Percentiles rank a stretch among this genome's conserved stretches.
Conservation (phyloP, 208 protist species). For the Trypanosoma theileri region DNA sequence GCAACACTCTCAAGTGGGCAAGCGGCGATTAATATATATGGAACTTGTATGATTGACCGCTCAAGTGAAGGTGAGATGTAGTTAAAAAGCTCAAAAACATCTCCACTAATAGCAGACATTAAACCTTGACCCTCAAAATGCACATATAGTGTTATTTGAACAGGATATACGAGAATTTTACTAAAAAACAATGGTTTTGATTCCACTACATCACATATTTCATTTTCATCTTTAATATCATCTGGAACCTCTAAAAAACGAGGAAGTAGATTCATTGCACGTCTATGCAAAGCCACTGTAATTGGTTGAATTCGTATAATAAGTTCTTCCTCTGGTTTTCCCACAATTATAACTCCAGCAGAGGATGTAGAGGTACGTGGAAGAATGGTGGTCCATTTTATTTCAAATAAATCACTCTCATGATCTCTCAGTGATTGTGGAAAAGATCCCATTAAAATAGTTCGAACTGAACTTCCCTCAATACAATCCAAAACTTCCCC, state of each 20-base stretch:
- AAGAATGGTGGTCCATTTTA: constrained; percentile 37
- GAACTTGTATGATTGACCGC: constrained; percentile 18
- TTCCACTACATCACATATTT: neutral
- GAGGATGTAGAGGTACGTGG: constrained; percentile 22
- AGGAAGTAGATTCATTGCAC: constrained; percentile 26
- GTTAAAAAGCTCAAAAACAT: constrained; percentile 31
- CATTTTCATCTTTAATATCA: constrained; percentile 7
- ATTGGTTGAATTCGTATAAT: constrained; percentile 54
- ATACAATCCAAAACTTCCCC: constrained; percentile 62
- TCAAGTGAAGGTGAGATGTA: constrained; percentile 30
- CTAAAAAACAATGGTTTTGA: constrained; percentile 47
- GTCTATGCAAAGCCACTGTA: constrained; percentile 36
- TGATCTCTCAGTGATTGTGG: constrained; percentile 21
- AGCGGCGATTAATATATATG: constrained; percentile 19
- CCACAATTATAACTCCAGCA: constrained; percentile 21
- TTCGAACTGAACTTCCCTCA: constrained; percentile 47
- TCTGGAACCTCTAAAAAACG: constrained; percentile 30
- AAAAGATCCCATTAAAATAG: constrained; percentile 47
- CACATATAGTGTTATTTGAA: constrained; percentile 50
- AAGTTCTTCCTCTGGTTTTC: constrained; percentile 37
- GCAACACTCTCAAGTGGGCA: constrained; percentile 18
- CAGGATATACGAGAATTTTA: constrained; percentile 48
- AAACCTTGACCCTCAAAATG: constrained; percentile 40
- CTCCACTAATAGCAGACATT: neutral
- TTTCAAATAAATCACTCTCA: constrained; percentile 30